Conservation (phyloP, 2,329 filamentous ascomycete species). For the Nothomitra cinnamomea region DNA sequence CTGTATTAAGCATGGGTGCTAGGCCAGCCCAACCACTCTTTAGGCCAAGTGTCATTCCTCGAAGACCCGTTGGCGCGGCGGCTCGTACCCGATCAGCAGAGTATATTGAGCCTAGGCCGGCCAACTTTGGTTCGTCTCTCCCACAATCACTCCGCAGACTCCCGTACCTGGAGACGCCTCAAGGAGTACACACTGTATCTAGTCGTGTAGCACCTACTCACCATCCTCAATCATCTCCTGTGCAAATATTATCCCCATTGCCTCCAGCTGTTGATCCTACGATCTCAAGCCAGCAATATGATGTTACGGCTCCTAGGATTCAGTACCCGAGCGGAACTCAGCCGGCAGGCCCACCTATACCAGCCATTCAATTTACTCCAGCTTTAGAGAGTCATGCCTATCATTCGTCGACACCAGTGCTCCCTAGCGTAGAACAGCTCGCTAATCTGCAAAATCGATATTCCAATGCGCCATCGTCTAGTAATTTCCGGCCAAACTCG, state of each 20-base stretch:
- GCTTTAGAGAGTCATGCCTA: not conserved
- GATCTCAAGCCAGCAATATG: not conserved
- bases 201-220: not conserved
- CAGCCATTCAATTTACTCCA: not conserved
- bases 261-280: not conserved
- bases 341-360: not conserved
- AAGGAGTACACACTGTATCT: not conserved
- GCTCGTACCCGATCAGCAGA: not conserved
- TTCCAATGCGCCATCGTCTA: not conserved
- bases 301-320: not conserved
- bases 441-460: not conserved
- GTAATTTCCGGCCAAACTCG: not conserved
- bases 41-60: not conserved
- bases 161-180: not conserved
- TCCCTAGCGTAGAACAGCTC: constrained; percentile 2
- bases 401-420: not conserved
- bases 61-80: not conserved
- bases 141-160: not conserved
- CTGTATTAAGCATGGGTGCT: not conserved
- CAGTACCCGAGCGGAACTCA: not conserved
- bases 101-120: not conserved
- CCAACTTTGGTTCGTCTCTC: not conserved
- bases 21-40: not conserved
- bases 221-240: not conserved
- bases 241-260: not conserved